Conservation (phyloP, 768 basidiomycete genomes). For the Lactifluus echinatus region DNA sequence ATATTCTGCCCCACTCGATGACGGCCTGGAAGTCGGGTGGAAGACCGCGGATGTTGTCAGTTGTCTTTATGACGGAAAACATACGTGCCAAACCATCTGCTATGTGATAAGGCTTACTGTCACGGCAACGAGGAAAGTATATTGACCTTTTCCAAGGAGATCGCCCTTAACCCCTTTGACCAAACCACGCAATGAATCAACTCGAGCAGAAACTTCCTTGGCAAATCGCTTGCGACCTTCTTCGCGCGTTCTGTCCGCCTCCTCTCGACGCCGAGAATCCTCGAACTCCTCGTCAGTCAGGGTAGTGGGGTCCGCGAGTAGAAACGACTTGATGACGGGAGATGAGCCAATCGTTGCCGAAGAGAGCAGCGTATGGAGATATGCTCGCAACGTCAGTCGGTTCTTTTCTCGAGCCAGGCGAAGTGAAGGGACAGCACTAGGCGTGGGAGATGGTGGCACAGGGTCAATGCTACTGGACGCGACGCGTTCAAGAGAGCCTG, state of each 20-base stretch:
- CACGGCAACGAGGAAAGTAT: not conserved
- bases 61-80: conserved; percentile 83
- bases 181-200: conserved; percentile 77
- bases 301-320: conserved; percentile 65
- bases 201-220: conserved; percentile 74
- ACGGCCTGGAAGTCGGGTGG: conserved; percentile 84
- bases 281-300: conserved; percentile 66
- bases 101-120: conserved; percentile 1
- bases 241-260: conserved; percentile 81
- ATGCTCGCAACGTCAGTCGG: conserved; percentile 84
- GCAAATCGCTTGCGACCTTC: conserved; percentile 83
- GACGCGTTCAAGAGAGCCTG: conserved; percentile 1
- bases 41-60: conserved; percentile 64
- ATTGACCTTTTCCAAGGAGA: conserved; percentile 72
- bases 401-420: conserved; percentile 89
- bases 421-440: conserved; percentile 12
- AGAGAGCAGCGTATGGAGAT: conserved; percentile 73
- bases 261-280: conserved; percentile 73
- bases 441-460: conserved; percentile 18
- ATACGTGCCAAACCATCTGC: conserved; percentile 83
- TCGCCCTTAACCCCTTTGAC: conserved; percentile 89
- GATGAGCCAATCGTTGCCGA: conserved; percentile 72
- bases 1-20: conserved; percentile 94
- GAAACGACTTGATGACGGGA: conserved; percentile 78
- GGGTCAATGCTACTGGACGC: conserved; percentile 23